These are phyloP conservation scores for Ogataea nitratoaversa DNA, from an alignment of 805 yeast genomes.

Conservation along the genomic window DNA sequence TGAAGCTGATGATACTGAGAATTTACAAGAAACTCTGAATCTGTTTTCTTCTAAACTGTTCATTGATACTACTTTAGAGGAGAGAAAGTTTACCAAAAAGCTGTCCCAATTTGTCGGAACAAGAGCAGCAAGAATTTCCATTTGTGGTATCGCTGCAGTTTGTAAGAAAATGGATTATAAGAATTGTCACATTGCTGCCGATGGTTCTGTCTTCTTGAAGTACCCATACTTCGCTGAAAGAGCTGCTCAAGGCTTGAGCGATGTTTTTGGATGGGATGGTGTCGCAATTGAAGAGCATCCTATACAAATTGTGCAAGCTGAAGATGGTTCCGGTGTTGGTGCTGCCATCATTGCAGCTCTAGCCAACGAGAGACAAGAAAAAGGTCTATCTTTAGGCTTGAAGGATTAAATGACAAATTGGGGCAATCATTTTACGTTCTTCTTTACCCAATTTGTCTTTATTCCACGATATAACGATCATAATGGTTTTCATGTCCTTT, in stretches of 20 bases:
- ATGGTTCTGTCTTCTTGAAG: conserved; percentile 91
- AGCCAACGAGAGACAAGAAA: conserved; percentile 71
- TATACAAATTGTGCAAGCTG: conserved; percentile 82
- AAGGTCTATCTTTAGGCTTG: conserved; percentile 66
- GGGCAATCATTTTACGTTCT: too few relatives aligned
- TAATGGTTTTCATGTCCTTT: too few relatives aligned
- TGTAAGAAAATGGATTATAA: conserved; percentile 81
- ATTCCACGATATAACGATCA: too few relatives aligned
- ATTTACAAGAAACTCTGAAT: conserved; percentile 69
- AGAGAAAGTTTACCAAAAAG: conserved; percentile 78
- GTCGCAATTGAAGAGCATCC: conserved; percentile 57
- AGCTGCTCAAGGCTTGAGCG: conserved; percentile 88
- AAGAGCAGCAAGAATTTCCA: conserved; percentile 89
- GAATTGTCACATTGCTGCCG: conserved; percentile 91
- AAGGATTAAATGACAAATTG: too few relatives aligned
- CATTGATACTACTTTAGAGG: conserved; percentile 68
- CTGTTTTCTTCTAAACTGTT: conserved; percentile 58
- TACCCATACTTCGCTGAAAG: conserved; percentile 93
- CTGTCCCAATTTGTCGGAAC: conserved; percentile 87
- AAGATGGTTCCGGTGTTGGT: conserved; percentile 98
- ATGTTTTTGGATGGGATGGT: conserved; percentile 79
- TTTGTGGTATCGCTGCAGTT: conserved; percentile 96
- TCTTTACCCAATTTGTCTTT: too few relatives aligned
- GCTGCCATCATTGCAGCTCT: conserved; percentile 98
- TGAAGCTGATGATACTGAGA: conserved; percentile 88